Evolutionary conservation across 139 green algal genomes (phyloP), one percentile per base, ranked within the genome.

Genomic region (Chlamydomonas sphaeroides): DNA sequence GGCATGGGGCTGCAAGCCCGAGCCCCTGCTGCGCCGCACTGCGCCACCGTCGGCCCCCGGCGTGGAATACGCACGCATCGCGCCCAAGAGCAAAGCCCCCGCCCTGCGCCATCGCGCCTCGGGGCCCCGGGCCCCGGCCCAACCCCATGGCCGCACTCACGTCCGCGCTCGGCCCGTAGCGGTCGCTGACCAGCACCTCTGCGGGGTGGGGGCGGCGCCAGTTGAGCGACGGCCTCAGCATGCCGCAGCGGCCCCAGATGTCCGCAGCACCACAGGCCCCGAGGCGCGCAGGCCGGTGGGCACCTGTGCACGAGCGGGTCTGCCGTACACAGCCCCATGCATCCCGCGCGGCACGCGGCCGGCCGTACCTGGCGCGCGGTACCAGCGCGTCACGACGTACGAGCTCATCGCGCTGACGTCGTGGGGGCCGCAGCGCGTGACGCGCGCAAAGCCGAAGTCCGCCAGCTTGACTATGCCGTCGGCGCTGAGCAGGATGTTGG

Each of bases 371-470:
- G 59, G 74, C 32, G 57, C 11, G 5, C 65, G 73, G 73, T 83
- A 87, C 93, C 92, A 97, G 0, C 94, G 86, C 1, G 94, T 98
- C 59, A 93, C 89, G 25, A 96, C 91, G 72, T 94, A 94, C 3
- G 92, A 86, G 0, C 89, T 95, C 26, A 94, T 79, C 1, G 67
- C 33, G 39, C 70, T 79, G 21, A 56, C 65, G 35, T 70, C 65
- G 20, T 36, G 65, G 36, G 26, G 35, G 10, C 65, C 65, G 36
- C 35, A 77, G 17, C 23, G 20, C 26, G n/a, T 41, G 15, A 32
- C 68, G 6, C 94, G 86, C 35, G 94, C 93, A 86, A 97, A 96
- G 21, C 95, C 95, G 88, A 98, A 97, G 87, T 98, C 95, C 72
- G 92, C 95, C 42, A 98, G 92, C 87, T 94, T 95, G 15, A 98